Percentiles rank a stretch among this genome's conserved stretches.
Conservation (phyloP, 2,329 filamentous ascomycete species). For the Phoma sp. region DNA sequence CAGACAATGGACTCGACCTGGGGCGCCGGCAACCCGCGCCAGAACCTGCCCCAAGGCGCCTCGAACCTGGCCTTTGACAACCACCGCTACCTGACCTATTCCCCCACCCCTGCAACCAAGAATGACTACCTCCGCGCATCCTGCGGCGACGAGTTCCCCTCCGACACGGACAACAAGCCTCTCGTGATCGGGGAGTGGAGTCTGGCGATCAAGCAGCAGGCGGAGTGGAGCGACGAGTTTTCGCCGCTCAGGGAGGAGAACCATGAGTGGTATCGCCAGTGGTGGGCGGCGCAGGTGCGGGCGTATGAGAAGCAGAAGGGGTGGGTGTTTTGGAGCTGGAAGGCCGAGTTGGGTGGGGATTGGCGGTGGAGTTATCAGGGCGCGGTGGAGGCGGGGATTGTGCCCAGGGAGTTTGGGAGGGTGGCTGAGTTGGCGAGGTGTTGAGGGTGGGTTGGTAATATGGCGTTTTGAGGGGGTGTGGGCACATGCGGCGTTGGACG, state of each 20-base stretch:
- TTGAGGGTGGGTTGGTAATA: neutral
- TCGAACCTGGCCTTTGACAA: conserved; percentile 60
- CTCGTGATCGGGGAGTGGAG: conserved; percentile 67
- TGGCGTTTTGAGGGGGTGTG: neutral
- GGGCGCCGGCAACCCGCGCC: conserved; percentile 62
- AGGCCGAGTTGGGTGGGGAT: conserved; percentile 53
- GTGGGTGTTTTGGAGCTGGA: conserved; percentile 69
- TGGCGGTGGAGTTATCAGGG: conserved; percentile 58
- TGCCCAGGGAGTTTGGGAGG: neutral
- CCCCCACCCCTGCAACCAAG: conserved; percentile 51
- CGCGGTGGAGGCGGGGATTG: conserved; percentile 10
- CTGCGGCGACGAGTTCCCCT: conserved; percentile 54
- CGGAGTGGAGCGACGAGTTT: conserved; percentile 56
- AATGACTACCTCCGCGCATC: conserved; percentile 58
- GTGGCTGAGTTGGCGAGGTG: neutral
- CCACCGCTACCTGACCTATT: conserved; percentile 61
- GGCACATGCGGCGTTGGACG: neutral
- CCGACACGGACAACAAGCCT: conserved; percentile 44
- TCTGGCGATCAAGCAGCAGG: conserved; percentile 58
- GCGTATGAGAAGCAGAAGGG: conserved; percentile 62
- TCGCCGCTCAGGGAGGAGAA: conserved; percentile 40
- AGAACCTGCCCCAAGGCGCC: conserved; percentile 51
- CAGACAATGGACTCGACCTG: conserved; percentile 61
- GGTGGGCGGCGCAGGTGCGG: conserved; percentile 63
- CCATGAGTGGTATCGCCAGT: conserved; percentile 60